Evolutionary conservation across 257 asterid species (phyloP).

Genomic region (Apocynum venetum): DNA sequence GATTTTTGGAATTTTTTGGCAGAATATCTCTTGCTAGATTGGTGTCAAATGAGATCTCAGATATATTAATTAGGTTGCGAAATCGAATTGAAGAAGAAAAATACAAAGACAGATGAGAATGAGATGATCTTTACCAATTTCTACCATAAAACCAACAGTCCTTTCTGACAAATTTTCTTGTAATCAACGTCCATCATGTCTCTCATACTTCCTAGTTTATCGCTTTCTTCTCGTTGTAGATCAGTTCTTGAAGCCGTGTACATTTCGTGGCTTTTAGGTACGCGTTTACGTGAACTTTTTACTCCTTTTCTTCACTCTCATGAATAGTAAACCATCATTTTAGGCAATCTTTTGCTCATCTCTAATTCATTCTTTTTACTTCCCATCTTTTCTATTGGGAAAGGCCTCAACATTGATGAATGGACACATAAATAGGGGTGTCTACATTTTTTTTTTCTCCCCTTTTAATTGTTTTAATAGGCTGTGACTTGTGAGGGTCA

Average conservation of each 20-base stretch:
- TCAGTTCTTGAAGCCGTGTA: conserved; percentile 31
- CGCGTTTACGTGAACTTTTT: conserved; percentile 29
- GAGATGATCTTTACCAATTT: not conserved
- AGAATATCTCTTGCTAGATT: conserved; percentile 33
- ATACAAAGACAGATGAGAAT: not conserved
- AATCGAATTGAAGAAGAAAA: conserved; percentile 9
- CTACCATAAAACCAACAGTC: conserved; percentile 24
- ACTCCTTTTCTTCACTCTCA: conserved; percentile 10
- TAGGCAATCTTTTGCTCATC: conserved; percentile 46
- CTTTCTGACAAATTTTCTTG: conserved; percentile 35
- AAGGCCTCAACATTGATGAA: not conserved
- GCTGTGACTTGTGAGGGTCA: too few relatives aligned
- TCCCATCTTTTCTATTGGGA: not conserved
- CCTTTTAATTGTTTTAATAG: too few relatives aligned
- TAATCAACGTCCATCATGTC: conserved; percentile 16
- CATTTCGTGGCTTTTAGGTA: conserved; percentile 22
- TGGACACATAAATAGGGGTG: not conserved
- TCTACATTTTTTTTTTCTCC: too few relatives aligned
- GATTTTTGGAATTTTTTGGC: conserved; percentile 42
- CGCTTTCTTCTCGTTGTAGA: conserved; percentile 19
- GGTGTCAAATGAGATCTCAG: conserved; percentile 89
- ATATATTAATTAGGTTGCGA: conserved; percentile 24
- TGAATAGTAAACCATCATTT: conserved; percentile 42
- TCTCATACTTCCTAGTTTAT: conserved; percentile 4
- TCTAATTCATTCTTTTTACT: not conserved